A percentile compares a stretch with the other conserved stretches of the same genome.
Evolutionary conservation across 345 rosid species (phyloP).

Genomic region (Psidium guajava): DNA sequence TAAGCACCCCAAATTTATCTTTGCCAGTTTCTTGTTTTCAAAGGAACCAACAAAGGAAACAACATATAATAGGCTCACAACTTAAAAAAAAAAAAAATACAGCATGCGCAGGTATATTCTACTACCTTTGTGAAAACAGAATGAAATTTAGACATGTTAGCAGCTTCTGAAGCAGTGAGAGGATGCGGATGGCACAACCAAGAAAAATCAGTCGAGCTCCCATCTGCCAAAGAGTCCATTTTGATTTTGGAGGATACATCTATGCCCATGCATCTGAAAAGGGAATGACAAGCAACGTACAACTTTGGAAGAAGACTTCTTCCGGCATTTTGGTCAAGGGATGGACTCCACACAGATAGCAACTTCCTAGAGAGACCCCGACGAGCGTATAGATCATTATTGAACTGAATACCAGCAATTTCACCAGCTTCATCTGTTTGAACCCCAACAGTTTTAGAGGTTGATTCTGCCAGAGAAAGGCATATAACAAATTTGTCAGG

Average conservation of each 20-base stretch:
- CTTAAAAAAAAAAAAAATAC: neutral
- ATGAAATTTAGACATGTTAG: conserved; percentile 31
- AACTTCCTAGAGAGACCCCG: conserved; percentile 38
- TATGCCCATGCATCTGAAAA: conserved; percentile 37
- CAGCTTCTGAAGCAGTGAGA: conserved; percentile 31
- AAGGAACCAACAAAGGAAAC: neutral
- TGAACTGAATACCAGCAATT: neutral
- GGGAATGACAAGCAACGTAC: conserved; percentile 45
- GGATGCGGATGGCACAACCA: conserved; percentile 12
- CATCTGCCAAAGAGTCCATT: conserved; percentile 8
- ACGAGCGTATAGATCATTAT: conserved; percentile 11
- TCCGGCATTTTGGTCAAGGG: conserved; percentile 29
- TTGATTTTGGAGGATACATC: conserved; percentile 17
- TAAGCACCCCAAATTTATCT: neutral
- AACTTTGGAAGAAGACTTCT: conserved; percentile 44
- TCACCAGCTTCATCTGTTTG: conserved; percentile 36
- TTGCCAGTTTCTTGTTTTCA: neutral
- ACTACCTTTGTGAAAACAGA: conserved; percentile 49
- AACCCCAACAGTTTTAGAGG: conserved; percentile 50
- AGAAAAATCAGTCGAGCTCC: conserved; percentile 14
- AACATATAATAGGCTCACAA: neutral
- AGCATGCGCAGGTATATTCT: neutral
- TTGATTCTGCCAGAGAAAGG: conserved; percentile 24
- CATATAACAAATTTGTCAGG: neutral
- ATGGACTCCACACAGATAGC: conserved; percentile 46